Conservation (phyloP, 805 yeast species). For the Starmerella tilneyi region DNA sequence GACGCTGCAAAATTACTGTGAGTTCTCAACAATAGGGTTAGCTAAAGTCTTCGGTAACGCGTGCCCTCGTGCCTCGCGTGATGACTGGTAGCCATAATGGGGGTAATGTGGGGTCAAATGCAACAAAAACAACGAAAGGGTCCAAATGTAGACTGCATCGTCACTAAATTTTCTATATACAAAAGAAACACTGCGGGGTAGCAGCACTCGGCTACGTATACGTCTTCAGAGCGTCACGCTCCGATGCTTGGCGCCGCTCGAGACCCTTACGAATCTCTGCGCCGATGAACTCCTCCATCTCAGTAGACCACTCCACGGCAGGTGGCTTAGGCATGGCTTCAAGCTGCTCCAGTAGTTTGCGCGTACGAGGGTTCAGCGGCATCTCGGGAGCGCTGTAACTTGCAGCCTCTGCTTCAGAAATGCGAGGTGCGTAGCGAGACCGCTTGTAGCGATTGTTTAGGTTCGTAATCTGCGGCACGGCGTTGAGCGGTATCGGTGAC, state of each 20-base stretch:
- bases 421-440: conserved; percentile 37
- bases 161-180: conserved; percentile 1
- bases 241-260: conserved; percentile 15
- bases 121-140: not conserved
- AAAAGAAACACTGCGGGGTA: too few species aligned
- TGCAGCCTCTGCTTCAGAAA: conserved; percentile 53
- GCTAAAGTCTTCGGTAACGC: too few species aligned
- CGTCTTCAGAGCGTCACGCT: conserved; percentile 10
- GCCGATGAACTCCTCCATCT: conserved; percentile 48
- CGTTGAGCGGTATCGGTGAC: conserved; percentile 59
- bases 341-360: conserved; percentile 32
- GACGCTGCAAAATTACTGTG: too few species aligned
- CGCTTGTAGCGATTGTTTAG: conserved; percentile 60
- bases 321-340: conserved; percentile 29
- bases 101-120: not conserved
- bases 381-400: conserved; percentile 58
- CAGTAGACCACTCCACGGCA: conserved; percentile 38
- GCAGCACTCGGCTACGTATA: conserved; percentile 3
- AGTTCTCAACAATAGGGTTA: too few species aligned
- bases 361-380: conserved; percentile 54
- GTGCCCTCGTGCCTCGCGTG: too few species aligned
- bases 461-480: conserved; percentile 61
- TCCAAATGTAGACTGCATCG: too few species aligned
- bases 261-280: conserved; percentile 27
- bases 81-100: too few species aligned